Conservation (phyloP, 441 rosid species). For the Croton setiger region DNA sequence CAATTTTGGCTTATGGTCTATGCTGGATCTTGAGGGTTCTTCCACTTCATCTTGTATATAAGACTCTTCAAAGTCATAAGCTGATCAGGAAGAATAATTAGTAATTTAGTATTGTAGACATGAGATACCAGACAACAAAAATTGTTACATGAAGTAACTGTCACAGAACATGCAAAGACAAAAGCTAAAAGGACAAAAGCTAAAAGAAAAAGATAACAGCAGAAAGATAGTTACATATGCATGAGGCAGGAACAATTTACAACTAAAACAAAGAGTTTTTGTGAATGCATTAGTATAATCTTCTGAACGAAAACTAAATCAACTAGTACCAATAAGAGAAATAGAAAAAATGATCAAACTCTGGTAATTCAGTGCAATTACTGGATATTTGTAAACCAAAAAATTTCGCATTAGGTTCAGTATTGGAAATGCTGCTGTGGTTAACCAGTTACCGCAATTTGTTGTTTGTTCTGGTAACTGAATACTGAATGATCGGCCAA, state of each 20-base stretch:
- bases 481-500: too few species aligned
- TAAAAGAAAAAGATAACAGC: background rate
- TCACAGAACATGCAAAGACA: too few species aligned
- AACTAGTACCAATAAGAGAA: background rate
- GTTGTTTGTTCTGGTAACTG: too few species aligned
- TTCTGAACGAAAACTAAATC: background rate
- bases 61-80: slow-evolving; percentile 67
- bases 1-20: slow-evolving; percentile 55
- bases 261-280: background rate
- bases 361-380: too few species aligned
- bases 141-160: too few species aligned
- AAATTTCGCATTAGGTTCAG: too few species aligned
- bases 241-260: background rate
- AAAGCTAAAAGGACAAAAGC: too few species aligned
- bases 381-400: too few species aligned
- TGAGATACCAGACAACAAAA: background rate
- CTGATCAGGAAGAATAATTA: slow-evolving; percentile 38
- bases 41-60: slow-evolving; percentile 62
- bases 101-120: slow-evolving; percentile 10
- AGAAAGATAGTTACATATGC: background rate
- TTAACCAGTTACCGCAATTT: too few species aligned
- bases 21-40: slow-evolving; percentile 50
- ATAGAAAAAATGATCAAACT: background rate
- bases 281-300: background rate
- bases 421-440: too few species aligned